These are phyloP conservation scores for Aegilops longissima DNA, from an alignment of 176 grass and related monocot genomes.

Conservation along the genomic window DNA sequence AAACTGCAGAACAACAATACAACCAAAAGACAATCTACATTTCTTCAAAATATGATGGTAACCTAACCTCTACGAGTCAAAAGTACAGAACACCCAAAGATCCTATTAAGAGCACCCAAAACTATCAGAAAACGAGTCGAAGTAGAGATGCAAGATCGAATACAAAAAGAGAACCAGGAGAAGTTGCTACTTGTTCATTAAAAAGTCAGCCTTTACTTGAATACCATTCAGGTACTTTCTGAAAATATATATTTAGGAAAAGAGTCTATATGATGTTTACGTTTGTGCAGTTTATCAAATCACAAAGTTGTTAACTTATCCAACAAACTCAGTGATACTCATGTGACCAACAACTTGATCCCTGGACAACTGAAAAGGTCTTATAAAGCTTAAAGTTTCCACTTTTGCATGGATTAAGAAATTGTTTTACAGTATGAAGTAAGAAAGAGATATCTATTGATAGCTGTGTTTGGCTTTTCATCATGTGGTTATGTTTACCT, in stretches of 20 bases:
- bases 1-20: constrained; percentile 9
- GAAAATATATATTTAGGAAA: neutral
- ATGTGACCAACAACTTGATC: neutral
- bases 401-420: constrained; percentile 3
- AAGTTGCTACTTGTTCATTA: neutral
- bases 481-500: neutral
- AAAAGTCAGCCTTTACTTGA: neutral
- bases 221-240: neutral
- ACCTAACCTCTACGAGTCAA: too few species aligned
- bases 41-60: neutral
- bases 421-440: neutral
- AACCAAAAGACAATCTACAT: constrained; percentile 5
- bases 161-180: neutral
- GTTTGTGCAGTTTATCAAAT: neutral
- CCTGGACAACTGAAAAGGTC: neutral
- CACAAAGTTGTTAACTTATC: neutral
- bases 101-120: neutral
- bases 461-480: neutral
- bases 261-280: neutral
- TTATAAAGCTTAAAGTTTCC: neutral
- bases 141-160: neutral
- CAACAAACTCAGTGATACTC: neutral
- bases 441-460: neutral
- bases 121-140: neutral
- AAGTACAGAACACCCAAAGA: neutral